Evolutionary conservation across 148 eudicot genomes (phyloP), one percentile per base, ranked within the genome.

Genomic region (Camellia japonica): DNA sequence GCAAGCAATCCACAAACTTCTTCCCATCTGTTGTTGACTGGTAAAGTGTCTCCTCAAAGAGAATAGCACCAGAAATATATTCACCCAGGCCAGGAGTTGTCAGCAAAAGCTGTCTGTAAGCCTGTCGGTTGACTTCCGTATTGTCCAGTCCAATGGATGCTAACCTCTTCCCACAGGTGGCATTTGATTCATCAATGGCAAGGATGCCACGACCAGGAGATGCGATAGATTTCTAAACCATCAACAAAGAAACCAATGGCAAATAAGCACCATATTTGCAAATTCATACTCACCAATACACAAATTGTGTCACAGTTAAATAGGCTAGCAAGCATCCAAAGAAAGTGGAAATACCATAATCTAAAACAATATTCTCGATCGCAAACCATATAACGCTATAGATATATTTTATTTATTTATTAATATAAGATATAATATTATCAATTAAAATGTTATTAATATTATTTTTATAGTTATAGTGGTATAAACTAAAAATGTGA

Each of bases 171-270:
- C 98, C 97, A 74, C 94, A 90, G 15, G 98, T 95, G 49, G 98
- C 97, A 80, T 90, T 95, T 71, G 98, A 93, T 75, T 95, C 98
- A 80, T 95, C 98, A 74, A 95, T 95, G 79, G 98, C 98, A 83
- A 95, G 91, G 80, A 95, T 95, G 71, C 98, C 98, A 49, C 90
- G 91, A 7, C 98, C 97, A 72, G 97, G 97, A 78, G 98, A 93
- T 55, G 98, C 96, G 86, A 95, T 87, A 18, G 94, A 60, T 93
- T 93, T 93, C 98, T 95, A 83, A 73, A 82, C 18, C 60, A 30
- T 61, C 19, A 68, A 73, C 19, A 78, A 83, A 43, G 52, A 77
- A 84, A 51, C 18, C 71, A 47, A 20, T 55, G 20, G 4, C 12
- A 55, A 20, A 66, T 46, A 71, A 74, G 62, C 19, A 52, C 19